Percentiles rank a stretch among this genome's conserved stretches.
Conservation (phyloP, 2,329 filamentous ascomycete species). For the Penicillium sp. region DNA sequence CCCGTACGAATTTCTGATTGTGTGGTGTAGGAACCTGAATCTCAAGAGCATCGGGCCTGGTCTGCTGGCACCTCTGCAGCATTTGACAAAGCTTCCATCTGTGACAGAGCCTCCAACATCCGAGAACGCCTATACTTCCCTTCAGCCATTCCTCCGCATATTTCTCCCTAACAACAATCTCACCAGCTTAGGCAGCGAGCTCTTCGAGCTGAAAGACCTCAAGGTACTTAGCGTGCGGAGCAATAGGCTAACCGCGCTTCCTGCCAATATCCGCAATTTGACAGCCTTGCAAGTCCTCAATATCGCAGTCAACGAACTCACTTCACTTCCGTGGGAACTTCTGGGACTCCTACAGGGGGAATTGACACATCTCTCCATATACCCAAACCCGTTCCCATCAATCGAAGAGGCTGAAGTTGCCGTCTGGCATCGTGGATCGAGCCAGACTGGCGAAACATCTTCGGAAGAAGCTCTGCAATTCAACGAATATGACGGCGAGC, state of each 20-base stretch:
- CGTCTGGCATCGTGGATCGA: constrained; percentile 28
- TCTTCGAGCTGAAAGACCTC: constrained; percentile 42
- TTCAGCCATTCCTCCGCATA: constrained; percentile 42
- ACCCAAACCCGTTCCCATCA: constrained; percentile 39
- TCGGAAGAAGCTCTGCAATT: not conserved
- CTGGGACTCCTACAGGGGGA: constrained; percentile 39
- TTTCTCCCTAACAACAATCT: constrained; percentile 45
- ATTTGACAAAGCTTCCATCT: constrained; percentile 40
- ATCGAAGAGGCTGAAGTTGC: constrained; percentile 30
- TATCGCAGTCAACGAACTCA: constrained; percentile 42
- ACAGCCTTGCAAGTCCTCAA: constrained; percentile 44
- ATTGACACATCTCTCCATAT: constrained; percentile 37
- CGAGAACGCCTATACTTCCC: constrained; percentile 37
- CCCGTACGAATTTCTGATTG: not conserved
- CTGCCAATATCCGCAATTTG: constrained; percentile 40
- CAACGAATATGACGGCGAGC: constrained; percentile 24
- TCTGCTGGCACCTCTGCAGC: constrained; percentile 36
- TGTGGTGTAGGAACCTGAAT: constrained; percentile 27
- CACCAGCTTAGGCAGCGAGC: constrained; percentile 32
- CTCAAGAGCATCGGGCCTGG: constrained; percentile 30
- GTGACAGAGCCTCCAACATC: constrained; percentile 32
- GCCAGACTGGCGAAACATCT: constrained; percentile 2
- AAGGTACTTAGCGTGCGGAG: constrained; percentile 45
- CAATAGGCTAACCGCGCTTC: constrained; percentile 43
- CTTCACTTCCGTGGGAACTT: constrained; percentile 45